Conservation (phyloP, 2,329 filamentous ascomycete species). For the Penicillium capsulatum region DNA sequence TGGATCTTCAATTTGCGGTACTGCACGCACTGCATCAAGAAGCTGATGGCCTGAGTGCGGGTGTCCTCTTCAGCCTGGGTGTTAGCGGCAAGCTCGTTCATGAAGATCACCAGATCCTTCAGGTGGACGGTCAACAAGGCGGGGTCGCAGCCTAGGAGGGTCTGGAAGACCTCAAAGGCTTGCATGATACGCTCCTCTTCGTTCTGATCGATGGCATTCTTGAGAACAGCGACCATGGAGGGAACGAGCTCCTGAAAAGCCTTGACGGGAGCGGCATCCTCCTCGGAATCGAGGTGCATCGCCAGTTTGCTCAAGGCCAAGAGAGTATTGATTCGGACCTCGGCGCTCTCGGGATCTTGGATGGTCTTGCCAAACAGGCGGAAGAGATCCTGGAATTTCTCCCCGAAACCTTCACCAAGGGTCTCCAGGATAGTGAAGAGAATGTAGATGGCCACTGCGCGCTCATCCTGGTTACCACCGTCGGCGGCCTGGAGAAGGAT, state of each 20-base stretch:
- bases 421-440: conserved; percentile 88
- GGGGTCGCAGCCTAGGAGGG: conserved; percentile 83
- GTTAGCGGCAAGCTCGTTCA: conserved; percentile 80
- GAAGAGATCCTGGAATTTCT: conserved; percentile 75
- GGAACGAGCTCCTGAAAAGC: conserved; percentile 78
- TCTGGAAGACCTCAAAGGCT: conserved; percentile 95
- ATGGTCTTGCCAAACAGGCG: conserved; percentile 81
- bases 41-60: conserved; percentile 82
- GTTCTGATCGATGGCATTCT: conserved; percentile 70
- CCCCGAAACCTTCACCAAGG: conserved; percentile 76
- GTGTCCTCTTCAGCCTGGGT: conserved; percentile 76
- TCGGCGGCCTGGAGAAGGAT: conserved; percentile 75
- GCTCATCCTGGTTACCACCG: conserved; percentile 69
- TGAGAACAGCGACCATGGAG: conserved; percentile 82
- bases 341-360: conserved; percentile 80
- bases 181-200: conserved; percentile 87
- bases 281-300: conserved; percentile 81
- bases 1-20: conserved; percentile 96
- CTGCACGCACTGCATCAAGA: conserved; percentile 86
- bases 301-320: conserved; percentile 83
- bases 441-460: conserved; percentile 89
- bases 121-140: conserved; percentile 80
- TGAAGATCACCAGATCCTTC: conserved; percentile 85
- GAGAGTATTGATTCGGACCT: conserved; percentile 93
- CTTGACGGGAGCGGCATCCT: conserved; percentile 68